Percentiles rank a stretch among this genome's conserved stretches.
phyloP scores from a whole-genome alignment of 495 filamentous ascomycete species.

The Penicillium daleae region DNA sequence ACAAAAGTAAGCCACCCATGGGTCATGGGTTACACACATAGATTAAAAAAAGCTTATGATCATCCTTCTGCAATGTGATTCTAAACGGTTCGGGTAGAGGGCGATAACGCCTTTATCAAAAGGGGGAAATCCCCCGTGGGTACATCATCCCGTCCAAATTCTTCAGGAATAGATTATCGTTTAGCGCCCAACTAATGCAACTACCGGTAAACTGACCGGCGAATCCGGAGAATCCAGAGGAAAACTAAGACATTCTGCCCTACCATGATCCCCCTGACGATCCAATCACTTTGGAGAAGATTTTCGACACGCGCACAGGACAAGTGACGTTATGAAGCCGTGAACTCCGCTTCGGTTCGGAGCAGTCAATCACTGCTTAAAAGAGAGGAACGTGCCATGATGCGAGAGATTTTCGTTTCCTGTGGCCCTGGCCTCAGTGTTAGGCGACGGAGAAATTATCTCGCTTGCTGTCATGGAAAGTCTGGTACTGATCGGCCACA shows the following conservation, averaged over 20 bases:
- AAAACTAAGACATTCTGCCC: conserved; percentile 8
- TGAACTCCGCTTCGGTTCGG: conserved; percentile 21
- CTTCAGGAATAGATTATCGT: conserved; percentile 18
- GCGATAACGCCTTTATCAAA: conserved; percentile 7
- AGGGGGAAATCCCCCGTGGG: conserved; percentile 18
- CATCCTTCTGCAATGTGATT: neutral
- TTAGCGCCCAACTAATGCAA: conserved; percentile 18
- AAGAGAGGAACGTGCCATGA: conserved; percentile 21
- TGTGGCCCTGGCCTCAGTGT: neutral
- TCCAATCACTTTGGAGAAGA: conserved; percentile 13
- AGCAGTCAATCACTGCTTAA: conserved; percentile 25
- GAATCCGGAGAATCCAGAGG: conserved; percentile 11
- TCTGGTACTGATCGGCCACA: neutral
- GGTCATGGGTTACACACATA: neutral
- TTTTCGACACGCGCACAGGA: neutral
- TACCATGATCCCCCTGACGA: neutral
- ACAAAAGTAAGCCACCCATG: no score
- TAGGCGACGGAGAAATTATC: conserved; percentile 5
- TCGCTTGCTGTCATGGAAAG: neutral
- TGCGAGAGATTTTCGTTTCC: neutral
- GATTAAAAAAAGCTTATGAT: neutral
- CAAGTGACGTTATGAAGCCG: conserved; percentile 13
- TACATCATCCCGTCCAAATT: conserved; percentile 1
- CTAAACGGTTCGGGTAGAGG: neutral
- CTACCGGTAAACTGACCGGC: conserved; percentile 9